Percentiles rank a stretch among this genome's conserved stretches.
Conservation (phyloP, 805 yeast species). For the Candida nitratophila region DNA sequence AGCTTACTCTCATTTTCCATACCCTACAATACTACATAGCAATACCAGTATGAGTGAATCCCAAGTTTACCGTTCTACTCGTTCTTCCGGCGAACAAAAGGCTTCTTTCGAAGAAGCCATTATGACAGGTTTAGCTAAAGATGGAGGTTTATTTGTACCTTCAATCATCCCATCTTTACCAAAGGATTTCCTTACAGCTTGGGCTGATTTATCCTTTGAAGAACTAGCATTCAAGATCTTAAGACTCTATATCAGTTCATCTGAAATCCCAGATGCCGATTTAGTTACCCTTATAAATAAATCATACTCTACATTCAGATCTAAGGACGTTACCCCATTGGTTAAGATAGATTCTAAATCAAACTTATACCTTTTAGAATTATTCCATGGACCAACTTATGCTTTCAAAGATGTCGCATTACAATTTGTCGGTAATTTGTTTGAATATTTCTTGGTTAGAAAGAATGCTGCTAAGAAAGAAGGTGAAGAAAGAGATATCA, state of each 20-base stretch:
- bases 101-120: constrained; percentile 75
- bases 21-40: no score
- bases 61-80: constrained; percentile 74
- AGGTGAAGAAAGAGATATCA: constrained; percentile 55
- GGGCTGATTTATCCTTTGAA: constrained; percentile 74
- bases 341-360: constrained; percentile 44
- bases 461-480: constrained; percentile 48
- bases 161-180: constrained; percentile 63
- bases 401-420: constrained; percentile 99
- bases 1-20: no score
- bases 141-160: constrained; percentile 94
- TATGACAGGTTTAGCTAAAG: constrained; percentile 88
- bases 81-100: constrained; percentile 44
- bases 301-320: constrained; percentile 88
- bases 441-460: constrained; percentile 84
- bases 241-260: constrained; percentile 65
- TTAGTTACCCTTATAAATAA: constrained; percentile 52
- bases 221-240: constrained; percentile 84
- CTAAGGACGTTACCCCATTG: constrained; percentile 84
- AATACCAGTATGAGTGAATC: constrained; percentile 28
- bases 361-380: constrained; percentile 72
- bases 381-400: constrained; percentile 98
- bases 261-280: constrained; percentile 69
- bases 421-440: constrained; percentile 95
- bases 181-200: constrained; percentile 46